Base-by-base conservation (phyloP, 1,139 yeast species). In the Insectozyma bohioensis region DNA sequence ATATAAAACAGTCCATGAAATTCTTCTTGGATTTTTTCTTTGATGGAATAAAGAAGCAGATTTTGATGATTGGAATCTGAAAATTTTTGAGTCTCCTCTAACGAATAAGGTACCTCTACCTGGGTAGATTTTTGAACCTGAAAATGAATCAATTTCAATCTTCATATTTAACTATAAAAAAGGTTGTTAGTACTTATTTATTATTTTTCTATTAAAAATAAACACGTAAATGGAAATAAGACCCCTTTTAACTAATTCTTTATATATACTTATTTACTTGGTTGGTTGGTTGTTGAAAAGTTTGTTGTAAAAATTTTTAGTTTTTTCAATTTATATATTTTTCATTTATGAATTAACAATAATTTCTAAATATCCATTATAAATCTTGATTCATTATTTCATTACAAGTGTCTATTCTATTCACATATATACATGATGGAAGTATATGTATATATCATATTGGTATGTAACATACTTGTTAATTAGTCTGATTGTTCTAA, bases 11-110 rank as follows among this genome's bases (percentile, higher is more conserved):
- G 99, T 92, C 99, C 99, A 92, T 53, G 97, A 84, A 67, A 92
- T 82, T 83, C 96, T 86, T 83, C 98, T 88, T 77, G 98, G 99
- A 90, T 94, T 92, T 95, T 92, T 92, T 84, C 97, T 88, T 81
- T 94, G 99, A 67, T 83, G 82, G 95, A 92, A 92, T 65, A 92
- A 84, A 67, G 98, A 88, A 62, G 95, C 94, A 66, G 95, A 80
- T 79, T 92, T 94, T 57, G 97, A 86, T 69, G 88, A 83, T 74
- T 85, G 95, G 95, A 94, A 92, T 83, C 99, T 88, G 95, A 92
- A 92, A 66, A 90, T 74, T 80, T 92, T 92, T 66, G 97, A 88
- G 88, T 92, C 99, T 63, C 97, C 97, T 78, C 99, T 90, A 74
- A 92, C 92, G 68, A 87, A 92, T 72, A 92, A 84, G 70, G 95